These are phyloP conservation scores for Penicillium sumatraense DNA, from an alignment of 2,329 filamentous ascomycete species.

Conservation along the genomic window DNA sequence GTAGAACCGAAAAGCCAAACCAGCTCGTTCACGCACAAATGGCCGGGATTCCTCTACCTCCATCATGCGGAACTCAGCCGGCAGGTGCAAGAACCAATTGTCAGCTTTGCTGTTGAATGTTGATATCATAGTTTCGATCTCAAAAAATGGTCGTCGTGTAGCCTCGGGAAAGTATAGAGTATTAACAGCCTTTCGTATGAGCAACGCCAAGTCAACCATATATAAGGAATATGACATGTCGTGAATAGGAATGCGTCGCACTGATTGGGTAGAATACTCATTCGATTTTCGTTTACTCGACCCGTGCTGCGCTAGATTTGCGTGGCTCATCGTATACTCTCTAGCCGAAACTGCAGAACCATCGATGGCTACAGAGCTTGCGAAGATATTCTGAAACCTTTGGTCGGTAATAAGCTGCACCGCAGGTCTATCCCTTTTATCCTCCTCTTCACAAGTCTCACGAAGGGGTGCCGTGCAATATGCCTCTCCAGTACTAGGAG, in stretches of 20 bases:
- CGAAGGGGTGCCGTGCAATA: slow-evolving; percentile 37
- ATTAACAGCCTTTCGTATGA: not conserved
- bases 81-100: slow-evolving; percentile 44
- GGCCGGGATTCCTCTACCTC: slow-evolving; percentile 28
- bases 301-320: not conserved
- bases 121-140: slow-evolving; percentile 41
- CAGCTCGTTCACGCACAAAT: slow-evolving; percentile 38
- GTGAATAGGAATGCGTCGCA: not conserved
- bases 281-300: not conserved
- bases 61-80: slow-evolving; percentile 40
- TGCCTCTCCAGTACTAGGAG: slow-evolving; percentile 41
- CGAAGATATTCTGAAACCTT: not conserved
- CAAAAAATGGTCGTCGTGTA: slow-evolving; percentile 39
- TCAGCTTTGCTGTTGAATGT: slow-evolving; percentile 40
- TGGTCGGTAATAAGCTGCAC: not conserved
- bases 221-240: not conserved
- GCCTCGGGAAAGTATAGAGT: slow-evolving; percentile 24
- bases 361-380: not conserved
- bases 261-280: not conserved
- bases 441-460: not conserved
- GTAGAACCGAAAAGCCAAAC: slow-evolving; percentile 48
- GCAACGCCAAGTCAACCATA: not conserved
- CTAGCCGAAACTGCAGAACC: not conserved
- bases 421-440: not conserved
- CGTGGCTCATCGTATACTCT: not conserved